Evolutionary conservation across 2,329 filamentous ascomycete species (phyloP), one percentile per base, ranked within the genome.

Genomic region (Cryoendolithus antarcticus): DNA sequence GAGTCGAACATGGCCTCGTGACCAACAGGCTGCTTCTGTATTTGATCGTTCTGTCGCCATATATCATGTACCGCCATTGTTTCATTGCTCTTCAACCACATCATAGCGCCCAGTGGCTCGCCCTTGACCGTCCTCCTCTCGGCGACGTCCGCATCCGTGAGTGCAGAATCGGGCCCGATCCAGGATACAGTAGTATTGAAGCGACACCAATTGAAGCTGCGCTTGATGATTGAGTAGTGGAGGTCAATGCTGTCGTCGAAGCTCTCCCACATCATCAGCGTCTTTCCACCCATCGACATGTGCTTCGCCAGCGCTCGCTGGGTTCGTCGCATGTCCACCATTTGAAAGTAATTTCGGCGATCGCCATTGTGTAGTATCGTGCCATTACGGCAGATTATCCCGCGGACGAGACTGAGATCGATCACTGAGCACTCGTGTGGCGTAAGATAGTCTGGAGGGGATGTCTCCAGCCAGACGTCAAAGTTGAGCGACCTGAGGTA

Each of bases 261-360:
- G 0, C 62, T 65, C 38, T 70, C 66, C 65, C 66, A 69, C 4
- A 59, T 57, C 39, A 67, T 52, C 1, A 67, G 59, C 1, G 56
- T 53, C 34, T 65, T 65, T n/a, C 62, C 57, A 42, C 62, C 50
- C 34, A 63, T 50, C 35, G 62, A 65, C n/a, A 64, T 56, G 47
- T 68, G 63, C 5, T 63, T 62, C 6, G 66, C 64, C 37, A 67
- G 62, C 4, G 65, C 62, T 40, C 66, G 63, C 42, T 67, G 58
- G 0, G 65, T 63, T 6, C 57, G 43, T 30, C 60, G 58, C 45
- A 69, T 50, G 9, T 57, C 49, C 15, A 48, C 42, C 58, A 69
- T 62, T 32, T 64, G 59, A 42, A 65, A 67, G 45, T 65, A 67
- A 41, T 67, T 61, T 4, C 62, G 56, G 35, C 60, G 62, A 31